A percentile compares a stretch with the other conserved stretches of the same genome.
These are phyloP conservation scores for Cercospora sp. DNA, from an alignment of 2,329 filamentous ascomycete genomes.

Conservation along the genomic window DNA sequence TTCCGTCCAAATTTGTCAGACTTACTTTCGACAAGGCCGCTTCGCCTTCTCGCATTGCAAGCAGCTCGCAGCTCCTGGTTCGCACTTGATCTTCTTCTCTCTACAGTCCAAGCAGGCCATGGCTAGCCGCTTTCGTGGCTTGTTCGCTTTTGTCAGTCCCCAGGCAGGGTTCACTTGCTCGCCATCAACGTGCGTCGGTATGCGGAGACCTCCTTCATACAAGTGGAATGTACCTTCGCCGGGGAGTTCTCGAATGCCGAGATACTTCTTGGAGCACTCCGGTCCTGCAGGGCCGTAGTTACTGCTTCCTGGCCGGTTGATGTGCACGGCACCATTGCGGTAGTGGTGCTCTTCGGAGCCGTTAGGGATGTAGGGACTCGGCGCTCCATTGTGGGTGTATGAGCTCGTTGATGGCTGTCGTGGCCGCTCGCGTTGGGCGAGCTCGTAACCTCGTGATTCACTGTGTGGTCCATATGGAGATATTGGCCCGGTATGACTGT, in stretches of 20 bases:
- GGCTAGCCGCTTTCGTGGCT: constrained; percentile 84
- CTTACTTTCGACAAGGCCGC: constrained; percentile 75
- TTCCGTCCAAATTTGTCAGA: background rate
- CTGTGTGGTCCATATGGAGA: constrained; percentile 31
- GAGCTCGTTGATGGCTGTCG: constrained; percentile 29
- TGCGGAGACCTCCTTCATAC: constrained; percentile 38
- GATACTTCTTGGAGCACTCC: constrained; percentile 36
- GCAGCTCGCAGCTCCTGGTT: constrained; percentile 83
- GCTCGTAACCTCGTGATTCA: constrained; percentile 29
- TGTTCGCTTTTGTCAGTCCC: constrained; percentile 92
- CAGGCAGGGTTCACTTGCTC: constrained; percentile 86
- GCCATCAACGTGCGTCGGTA: constrained; percentile 64
- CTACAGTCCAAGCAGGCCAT: constrained; percentile 92
- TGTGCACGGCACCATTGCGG: constrained; percentile 19
- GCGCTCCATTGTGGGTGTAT: constrained; percentile 29
- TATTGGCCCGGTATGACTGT: constrained; percentile 22
- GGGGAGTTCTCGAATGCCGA: constrained; percentile 35
- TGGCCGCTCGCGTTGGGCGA: constrained; percentile 24
- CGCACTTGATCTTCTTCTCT: constrained; percentile 97
- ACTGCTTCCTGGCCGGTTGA: constrained; percentile 24
- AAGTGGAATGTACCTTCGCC: constrained; percentile 37
- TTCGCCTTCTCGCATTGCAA: constrained; percentile 92
- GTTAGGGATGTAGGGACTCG: constrained; percentile 31
- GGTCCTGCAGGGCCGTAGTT: constrained; percentile 23
- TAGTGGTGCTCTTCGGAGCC: constrained; percentile 29